Evolutionary conservation across 495 filamentous ascomycete species (phyloP).

Genomic region (Lichenothelia convexa): DNA sequence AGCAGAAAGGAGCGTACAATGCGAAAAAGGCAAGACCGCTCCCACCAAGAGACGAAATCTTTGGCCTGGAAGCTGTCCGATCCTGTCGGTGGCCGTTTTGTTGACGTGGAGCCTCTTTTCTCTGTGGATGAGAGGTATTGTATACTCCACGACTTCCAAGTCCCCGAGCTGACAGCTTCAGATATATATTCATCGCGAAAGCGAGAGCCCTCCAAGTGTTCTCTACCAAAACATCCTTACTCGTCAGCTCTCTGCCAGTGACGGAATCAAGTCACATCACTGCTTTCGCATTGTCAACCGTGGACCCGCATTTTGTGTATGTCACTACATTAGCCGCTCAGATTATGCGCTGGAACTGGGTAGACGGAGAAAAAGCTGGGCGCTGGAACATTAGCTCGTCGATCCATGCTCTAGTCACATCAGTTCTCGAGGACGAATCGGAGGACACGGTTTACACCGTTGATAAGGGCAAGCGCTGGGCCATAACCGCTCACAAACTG

Average conservation of each 20-base stretch:
- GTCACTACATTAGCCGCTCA: constrained; percentile 46
- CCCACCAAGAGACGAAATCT: too few relatives aligned
- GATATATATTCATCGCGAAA: constrained; percentile 42
- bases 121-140: constrained; percentile 64
- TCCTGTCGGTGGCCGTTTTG: constrained; percentile 47
- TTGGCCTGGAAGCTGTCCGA: constrained; percentile 41
- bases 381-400: constrained; percentile 29
- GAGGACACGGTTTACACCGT: constrained; percentile 10
- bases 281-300: constrained; percentile 40
- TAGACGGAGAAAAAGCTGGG: constrained; percentile 30
- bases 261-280: constrained; percentile 22
- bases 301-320: constrained; percentile 41
- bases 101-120: constrained; percentile 61
- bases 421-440: constrained; percentile 12
- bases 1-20: too few relatives aligned
- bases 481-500: constrained; percentile 12
- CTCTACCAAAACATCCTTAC: constrained; percentile 59
- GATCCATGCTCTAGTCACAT: constrained; percentile 19
- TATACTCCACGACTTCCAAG: not conserved
- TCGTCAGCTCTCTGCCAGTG: constrained; percentile 40
- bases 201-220: constrained; percentile 56
- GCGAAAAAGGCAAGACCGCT: too few relatives aligned
- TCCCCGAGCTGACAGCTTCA: not conserved
- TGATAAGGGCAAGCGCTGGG: constrained; percentile 6
- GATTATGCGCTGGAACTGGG: constrained; percentile 65